Evolutionary conservation across 495 filamentous ascomycete species (phyloP).

Genomic region (Penicillium psychrofluorescens): DNA sequence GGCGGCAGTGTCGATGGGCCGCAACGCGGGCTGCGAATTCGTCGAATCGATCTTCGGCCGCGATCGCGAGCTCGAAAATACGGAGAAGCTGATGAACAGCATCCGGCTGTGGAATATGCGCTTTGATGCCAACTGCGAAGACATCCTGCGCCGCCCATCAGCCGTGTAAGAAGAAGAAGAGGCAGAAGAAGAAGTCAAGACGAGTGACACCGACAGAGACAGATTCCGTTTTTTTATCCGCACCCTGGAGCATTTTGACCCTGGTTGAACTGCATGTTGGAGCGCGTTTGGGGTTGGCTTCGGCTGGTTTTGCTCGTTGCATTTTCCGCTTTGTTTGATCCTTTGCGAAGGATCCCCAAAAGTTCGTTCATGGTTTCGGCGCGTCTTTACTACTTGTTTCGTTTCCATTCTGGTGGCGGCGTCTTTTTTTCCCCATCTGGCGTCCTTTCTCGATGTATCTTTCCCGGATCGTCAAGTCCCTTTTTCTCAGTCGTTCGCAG

Average conservation of each 20-base stretch:
- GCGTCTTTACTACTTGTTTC: constrained; percentile 13
- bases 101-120: constrained; percentile 92
- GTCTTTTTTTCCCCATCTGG: constrained; percentile 17
- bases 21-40: constrained; percentile 91
- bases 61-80: constrained; percentile 84
- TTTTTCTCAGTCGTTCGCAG: constrained; percentile 14
- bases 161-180: constrained; percentile 10
- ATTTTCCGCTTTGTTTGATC: constrained; percentile 5
- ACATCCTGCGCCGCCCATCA: constrained; percentile 57
- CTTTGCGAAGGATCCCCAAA: constrained; percentile 7
- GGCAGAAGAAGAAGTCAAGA: too few species aligned
- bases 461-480: constrained; percentile 9
- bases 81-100: constrained; percentile 90
- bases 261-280: constrained; percentile 21
- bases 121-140: constrained; percentile 95
- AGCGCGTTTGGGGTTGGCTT: constrained; percentile 22
- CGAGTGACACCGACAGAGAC: constrained; percentile 2
- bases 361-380: constrained; percentile 23
- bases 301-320: constrained; percentile 19
- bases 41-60: constrained; percentile 94
- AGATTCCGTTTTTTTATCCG: constrained; percentile 3
- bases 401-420: constrained; percentile 20
- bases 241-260: constrained; percentile 14
- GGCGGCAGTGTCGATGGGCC: constrained; percentile 66
- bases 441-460: constrained; percentile 9